Evolutionary conservation across 2,329 filamentous ascomycete species (phyloP).

Genomic region (Neocucurbitaria cava): DNA sequence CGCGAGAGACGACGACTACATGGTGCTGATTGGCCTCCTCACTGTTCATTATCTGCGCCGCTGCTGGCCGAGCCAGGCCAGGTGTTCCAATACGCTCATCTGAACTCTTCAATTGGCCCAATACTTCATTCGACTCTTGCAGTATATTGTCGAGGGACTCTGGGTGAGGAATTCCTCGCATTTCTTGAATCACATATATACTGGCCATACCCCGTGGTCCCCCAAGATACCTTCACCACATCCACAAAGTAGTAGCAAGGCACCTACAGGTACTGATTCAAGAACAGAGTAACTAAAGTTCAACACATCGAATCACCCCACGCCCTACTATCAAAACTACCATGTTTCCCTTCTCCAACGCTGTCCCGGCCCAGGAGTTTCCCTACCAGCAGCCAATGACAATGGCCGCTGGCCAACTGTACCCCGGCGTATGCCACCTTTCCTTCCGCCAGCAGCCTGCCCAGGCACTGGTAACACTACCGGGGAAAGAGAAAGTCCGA

Average conservation of each 20-base stretch:
- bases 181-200: no score
- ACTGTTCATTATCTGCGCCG: neutral
- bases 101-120: no score
- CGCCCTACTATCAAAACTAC: neutral
- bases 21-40: neutral
- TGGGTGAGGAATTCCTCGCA: no score
- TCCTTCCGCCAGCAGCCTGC: conserved; percentile 69
- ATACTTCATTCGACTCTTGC: no score
- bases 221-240: neutral
- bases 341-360: neutral
- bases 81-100: no score
- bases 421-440: conserved; percentile 2
- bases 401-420: neutral
- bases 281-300: neutral
- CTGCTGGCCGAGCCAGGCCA: no score
- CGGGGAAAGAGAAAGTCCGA: conserved; percentile 81
- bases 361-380: conserved; percentile 1
- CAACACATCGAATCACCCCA: no score
- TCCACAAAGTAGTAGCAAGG: no score
- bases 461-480: conserved; percentile 68
- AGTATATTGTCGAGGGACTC: no score
- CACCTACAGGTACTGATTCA: neutral
- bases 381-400: neutral
- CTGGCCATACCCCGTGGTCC: no score
- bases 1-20: neutral